Base-by-base conservation (phyloP, 352 stramenopile genomes). In the Thalassiosira sp. region DNA sequence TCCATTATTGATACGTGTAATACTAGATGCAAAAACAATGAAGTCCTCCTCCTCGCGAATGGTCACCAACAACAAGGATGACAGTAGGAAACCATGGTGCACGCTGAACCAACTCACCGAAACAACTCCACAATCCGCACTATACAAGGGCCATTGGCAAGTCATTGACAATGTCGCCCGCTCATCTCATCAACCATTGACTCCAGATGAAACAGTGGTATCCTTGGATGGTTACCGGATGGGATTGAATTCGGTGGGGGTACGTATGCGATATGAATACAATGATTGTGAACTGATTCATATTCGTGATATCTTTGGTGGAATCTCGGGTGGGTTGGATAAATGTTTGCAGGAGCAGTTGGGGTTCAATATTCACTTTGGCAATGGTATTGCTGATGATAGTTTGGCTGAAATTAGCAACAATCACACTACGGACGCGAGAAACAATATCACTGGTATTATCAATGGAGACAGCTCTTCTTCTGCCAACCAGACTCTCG, bases 211-310 rank as follows among this genome's bases (percentile, higher is more conserved):
- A 27, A 84, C 43, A 7, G n/a, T 24, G 11, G 70, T 88, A 45
- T 76, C 81, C 11, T 64, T 84, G n/a, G 28, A 64, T 43, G 79
- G 74, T 31, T 91, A 89, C 76, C 61, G 75, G 46, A 72, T 75
- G 35, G 80, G 77, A 48, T 67, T 67, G 10, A 89, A 91, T 64
- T 84, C 81, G 2, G 16, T 91, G 2, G 85, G 81, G 15, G 65
- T 91, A 40, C 58, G 68, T 3, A 85, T 87, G 73, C 45, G 76
- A 15, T 91, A 88, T 62, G 27, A 76, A 11, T 75, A 73, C 28
- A 43, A 60, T 5, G 66, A 80, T 8, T 78, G 72, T 59, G 75
- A 79, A 52, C 33, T 81, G n/a, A 67, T 89, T 67, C 37, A 46
- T 54, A 74, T 72, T 46, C 13, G 51, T 49, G 69, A 78, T 67